phyloP scores from a whole-genome alignment of 345 rosid species.

The Ceriops decandra region DNA sequence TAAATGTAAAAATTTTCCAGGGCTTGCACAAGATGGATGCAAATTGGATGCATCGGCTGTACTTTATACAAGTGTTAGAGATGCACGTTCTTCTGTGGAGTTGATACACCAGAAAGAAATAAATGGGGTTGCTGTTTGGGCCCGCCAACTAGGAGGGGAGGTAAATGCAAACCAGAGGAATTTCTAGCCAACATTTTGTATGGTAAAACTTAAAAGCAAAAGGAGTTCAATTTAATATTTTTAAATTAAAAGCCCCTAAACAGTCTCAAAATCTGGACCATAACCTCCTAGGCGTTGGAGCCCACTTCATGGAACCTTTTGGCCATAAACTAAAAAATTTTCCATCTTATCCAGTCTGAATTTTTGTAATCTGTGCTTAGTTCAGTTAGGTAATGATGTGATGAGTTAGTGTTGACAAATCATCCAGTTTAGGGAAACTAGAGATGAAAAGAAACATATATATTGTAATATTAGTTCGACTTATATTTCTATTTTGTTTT shows the following conservation, averaged over 20 bases:
- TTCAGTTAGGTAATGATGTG: not conserved
- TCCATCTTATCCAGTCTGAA: too few relatives aligned
- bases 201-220: too few relatives aligned
- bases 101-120: slow-evolving; percentile 64
- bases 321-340: too few relatives aligned
- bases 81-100: slow-evolving; percentile 62
- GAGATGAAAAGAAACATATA: not conserved
- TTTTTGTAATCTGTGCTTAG: too few relatives aligned
- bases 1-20: slow-evolving; percentile 34
- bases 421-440: not conserved
- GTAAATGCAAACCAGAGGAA: slow-evolving; percentile 30
- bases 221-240: too few relatives aligned
- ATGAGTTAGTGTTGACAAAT: not conserved
- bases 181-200: too few relatives aligned
- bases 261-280: too few relatives aligned
- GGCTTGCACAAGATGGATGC: slow-evolving; percentile 92
- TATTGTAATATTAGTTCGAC: not conserved
- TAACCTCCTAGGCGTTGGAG: too few relatives aligned
- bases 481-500: slow-evolving; percentile 15
- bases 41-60: slow-evolving; percentile 79
- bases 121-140: slow-evolving; percentile 72
- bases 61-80: slow-evolving; percentile 73
- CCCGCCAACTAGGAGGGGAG: slow-evolving; percentile 98
- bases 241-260: too few relatives aligned
- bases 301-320: too few relatives aligned